A percentile compares a stretch with the other conserved stretches of the same genome.
Conservation (phyloP, 345 rosid species). For the Pelargonium nanum region DNA sequence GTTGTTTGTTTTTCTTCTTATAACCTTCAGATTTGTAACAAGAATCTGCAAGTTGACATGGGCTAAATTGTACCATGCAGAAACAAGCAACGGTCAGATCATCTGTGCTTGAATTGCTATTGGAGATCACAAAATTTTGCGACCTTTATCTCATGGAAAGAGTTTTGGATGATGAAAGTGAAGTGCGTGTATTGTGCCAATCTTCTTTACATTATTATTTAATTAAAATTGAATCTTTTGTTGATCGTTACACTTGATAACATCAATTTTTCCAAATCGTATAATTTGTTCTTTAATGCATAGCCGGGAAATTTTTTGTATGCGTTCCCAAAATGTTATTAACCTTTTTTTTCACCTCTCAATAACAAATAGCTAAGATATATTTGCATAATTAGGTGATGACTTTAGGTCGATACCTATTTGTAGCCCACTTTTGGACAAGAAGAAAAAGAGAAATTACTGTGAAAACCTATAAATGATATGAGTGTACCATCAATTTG, state of each 20-base stretch:
- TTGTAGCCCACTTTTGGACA: neutral
- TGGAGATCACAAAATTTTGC: constrained; percentile 83
- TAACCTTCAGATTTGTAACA: constrained; percentile 8
- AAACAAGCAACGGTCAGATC: constrained; percentile 81
- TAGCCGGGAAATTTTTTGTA: too few relatives aligned
- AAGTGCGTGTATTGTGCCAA: constrained; percentile 42
- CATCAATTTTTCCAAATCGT: too few relatives aligned
- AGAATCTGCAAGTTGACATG: constrained; percentile 7
- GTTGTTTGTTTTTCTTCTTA: constrained; percentile 21
- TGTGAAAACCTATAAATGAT: neutral
- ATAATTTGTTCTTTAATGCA: too few relatives aligned
- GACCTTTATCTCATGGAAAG: constrained; percentile 99
- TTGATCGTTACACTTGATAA: too few relatives aligned
- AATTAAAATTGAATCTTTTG: too few relatives aligned
- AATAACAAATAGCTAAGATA: neutral
- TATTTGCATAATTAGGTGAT: too few relatives aligned
- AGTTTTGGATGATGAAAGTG: constrained; percentile 84
- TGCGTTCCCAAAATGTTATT: too few relatives aligned
- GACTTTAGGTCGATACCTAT: too few relatives aligned
- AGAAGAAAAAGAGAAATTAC: neutral
- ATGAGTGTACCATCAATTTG: neutral
- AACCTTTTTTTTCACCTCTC: too few relatives aligned
- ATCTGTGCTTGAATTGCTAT: constrained; percentile 80
- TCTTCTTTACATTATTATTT: constrained; percentile 3
- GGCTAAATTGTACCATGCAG: constrained; percentile 28